Conservation (phyloP, 345 rosid genomes). For the Balakata baccata region DNA sequence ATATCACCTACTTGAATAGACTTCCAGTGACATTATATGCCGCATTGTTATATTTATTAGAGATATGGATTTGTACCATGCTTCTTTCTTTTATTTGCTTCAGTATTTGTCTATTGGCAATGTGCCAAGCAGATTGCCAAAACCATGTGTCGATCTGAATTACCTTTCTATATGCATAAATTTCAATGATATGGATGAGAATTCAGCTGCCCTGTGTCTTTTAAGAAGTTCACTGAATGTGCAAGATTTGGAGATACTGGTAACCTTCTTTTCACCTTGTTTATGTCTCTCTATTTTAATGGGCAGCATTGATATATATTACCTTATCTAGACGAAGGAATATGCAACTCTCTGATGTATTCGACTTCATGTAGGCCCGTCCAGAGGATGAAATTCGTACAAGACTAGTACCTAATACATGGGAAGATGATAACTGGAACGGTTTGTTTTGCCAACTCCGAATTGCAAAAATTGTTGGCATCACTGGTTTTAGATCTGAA, state of each 20-base stretch:
- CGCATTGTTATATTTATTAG: slow-evolving; percentile 2
- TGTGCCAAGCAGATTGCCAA: slow-evolving; percentile 48
- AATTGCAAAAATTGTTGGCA: slow-evolving; percentile 42
- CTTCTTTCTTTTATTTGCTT: slow-evolving; percentile 22
- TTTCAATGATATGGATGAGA: slow-evolving; percentile 58
- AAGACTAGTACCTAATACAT: slow-evolving; percentile 27
- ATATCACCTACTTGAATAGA: neutral
- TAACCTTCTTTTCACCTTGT: slow-evolving; percentile 19
- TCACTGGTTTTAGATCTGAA: slow-evolving; percentile 45
- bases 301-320: neutral
- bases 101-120: slow-evolving; percentile 62
- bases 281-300: too few species aligned
- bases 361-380: slow-evolving; percentile 41
- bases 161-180: slow-evolving; percentile 60
- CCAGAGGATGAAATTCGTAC: slow-evolving; percentile 39
- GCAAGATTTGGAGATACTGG: slow-evolving; percentile 64
- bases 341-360: slow-evolving; percentile 13
- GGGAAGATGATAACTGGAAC: slow-evolving; percentile 48
- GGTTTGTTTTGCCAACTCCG: slow-evolving; percentile 47
- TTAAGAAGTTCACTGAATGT: slow-evolving; percentile 59
- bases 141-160: slow-evolving; percentile 52
- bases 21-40: neutral
- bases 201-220: slow-evolving; percentile 52
- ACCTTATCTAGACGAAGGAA: neutral
- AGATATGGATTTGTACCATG: slow-evolving; percentile 7